These are phyloP conservation scores for Nothophytophthora sp. DNA, from an alignment of 352 stramenopile species.

Conservation along the genomic window DNA sequence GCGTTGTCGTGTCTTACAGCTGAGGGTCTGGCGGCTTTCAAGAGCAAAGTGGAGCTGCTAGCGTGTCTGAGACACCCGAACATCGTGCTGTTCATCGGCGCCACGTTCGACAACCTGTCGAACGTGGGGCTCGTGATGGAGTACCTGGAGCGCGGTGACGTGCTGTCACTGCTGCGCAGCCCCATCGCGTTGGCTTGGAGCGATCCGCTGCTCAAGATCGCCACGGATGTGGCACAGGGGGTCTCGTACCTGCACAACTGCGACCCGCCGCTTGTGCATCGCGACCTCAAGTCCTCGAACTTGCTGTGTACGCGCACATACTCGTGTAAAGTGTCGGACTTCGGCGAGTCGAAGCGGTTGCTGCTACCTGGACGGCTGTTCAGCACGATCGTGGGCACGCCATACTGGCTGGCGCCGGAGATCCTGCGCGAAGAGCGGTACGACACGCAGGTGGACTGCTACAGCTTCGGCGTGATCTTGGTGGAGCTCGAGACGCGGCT, in stretches of 20 bases:
- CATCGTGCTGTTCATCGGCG: constrained; percentile 87
- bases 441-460: constrained; percentile 84
- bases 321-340: constrained; percentile 84
- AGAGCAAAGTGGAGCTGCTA: constrained; percentile 75
- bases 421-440: constrained; percentile 84
- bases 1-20: constrained; percentile 57
- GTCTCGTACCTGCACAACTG: constrained; percentile 84
- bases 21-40: constrained; percentile 72
- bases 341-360: constrained; percentile 74
- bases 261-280: constrained; percentile 76
- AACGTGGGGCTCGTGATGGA: constrained; percentile 81
- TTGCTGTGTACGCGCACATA: constrained; percentile 74
- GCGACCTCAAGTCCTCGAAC: constrained; percentile 84
- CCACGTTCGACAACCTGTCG: constrained; percentile 80
- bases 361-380: constrained; percentile 45
- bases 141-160: constrained; percentile 74
- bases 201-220: constrained; percentile 79
- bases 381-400: constrained; percentile 79
- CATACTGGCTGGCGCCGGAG: constrained; percentile 87
- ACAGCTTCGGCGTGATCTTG: constrained; percentile 88
- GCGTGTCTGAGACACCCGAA: constrained; percentile 82
- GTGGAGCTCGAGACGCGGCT: constrained; percentile 79
- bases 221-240: constrained; percentile 79
- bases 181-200: constrained; percentile 71
- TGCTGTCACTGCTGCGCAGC: constrained; percentile 62